Evolutionary conservation across 2,329 filamentous ascomycete genomes (phyloP).

Genomic region (Lasiodiplodia theobromae): DNA sequence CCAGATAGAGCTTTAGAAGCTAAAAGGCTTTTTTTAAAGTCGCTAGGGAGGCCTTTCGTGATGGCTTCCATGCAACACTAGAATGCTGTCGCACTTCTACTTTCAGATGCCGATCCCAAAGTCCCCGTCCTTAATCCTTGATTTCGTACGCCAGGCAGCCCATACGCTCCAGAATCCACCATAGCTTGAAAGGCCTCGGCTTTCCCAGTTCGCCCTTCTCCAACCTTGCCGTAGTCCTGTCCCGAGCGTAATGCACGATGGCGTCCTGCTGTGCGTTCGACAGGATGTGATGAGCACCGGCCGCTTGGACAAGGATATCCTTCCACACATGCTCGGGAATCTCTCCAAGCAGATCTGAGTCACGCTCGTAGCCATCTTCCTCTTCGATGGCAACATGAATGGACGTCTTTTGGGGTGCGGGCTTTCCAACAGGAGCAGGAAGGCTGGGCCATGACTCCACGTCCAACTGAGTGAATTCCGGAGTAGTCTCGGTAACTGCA

Average conservation of each 20-base stretch:
- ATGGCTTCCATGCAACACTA: not conserved
- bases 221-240: slow-evolving; percentile 31
- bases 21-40: not conserved
- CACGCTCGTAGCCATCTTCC: slow-evolving; percentile 30
- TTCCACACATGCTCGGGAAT: slow-evolving; percentile 43
- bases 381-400: slow-evolving; percentile 4
- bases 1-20: not conserved
- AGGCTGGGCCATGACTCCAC: not conserved
- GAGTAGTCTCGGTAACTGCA: not conserved
- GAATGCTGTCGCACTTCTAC: not conserved
- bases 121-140: not conserved
- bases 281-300: slow-evolving; percentile 39
- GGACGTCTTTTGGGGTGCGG: not conserved
- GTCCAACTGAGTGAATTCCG: not conserved
- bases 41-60: not conserved
- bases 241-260: slow-evolving; percentile 45
- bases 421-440: not conserved
- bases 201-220: slow-evolving; percentile 44
- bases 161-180: slow-evolving; percentile 48
- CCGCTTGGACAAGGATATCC: slow-evolving; percentile 38
- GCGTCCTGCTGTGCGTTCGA: slow-evolving; percentile 41
- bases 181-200: slow-evolving; percentile 45
- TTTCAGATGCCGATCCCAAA: not conserved
- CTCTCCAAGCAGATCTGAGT: slow-evolving; percentile 36
- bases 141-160: slow-evolving; percentile 47